A percentile compares a stretch with the other conserved stretches of the same genome.
Evolutionary conservation across 1,284 basidiomycete species (phyloP).

Genomic region (Phylloboletellus chloephorus): DNA sequence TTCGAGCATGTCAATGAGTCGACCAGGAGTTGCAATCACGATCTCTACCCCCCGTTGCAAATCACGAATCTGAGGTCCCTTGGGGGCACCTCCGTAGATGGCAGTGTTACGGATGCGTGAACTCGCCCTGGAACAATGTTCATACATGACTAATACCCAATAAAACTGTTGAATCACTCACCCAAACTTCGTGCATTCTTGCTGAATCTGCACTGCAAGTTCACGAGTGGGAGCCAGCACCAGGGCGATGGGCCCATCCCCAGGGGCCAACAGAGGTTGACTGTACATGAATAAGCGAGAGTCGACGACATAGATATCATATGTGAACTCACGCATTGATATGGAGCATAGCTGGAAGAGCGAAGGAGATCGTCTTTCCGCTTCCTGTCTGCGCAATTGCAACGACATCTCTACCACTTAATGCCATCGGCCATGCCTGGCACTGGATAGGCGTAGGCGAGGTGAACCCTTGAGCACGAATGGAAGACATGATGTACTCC

Average conservation of each 20-base stretch:
- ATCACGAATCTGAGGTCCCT: slow-evolving; percentile 97
- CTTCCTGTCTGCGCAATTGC: slow-evolving; percentile 97
- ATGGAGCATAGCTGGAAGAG: slow-evolving; percentile 97
- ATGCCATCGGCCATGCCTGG: slow-evolving; percentile 97
- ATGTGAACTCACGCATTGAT: slow-evolving; percentile 84
- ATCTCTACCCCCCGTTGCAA: slow-evolving; percentile 95
- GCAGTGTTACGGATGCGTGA: slow-evolving; percentile 97
- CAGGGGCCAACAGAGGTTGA: slow-evolving; percentile 89
- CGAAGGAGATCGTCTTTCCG: slow-evolving; percentile 97
- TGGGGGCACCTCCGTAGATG: slow-evolving; percentile 97
- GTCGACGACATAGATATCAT: neutral
- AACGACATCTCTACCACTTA: slow-evolving; percentile 90
- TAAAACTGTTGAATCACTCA: slow-evolving; percentile 30
- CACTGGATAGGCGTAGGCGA: slow-evolving; percentile 94
- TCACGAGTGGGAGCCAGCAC: slow-evolving; percentile 98
- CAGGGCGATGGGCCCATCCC: slow-evolving; percentile 95
- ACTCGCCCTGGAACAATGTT: slow-evolving; percentile 56
- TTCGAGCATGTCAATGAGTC: slow-evolving; percentile 94
- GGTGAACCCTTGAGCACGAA: slow-evolving; percentile 89
- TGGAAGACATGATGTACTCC: slow-evolving; percentile 91
- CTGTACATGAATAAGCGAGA: slow-evolving; percentile 34
- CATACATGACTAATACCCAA: slow-evolving; percentile 5
- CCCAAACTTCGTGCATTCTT: slow-evolving; percentile 98
- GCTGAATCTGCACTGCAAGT: slow-evolving; percentile 97
- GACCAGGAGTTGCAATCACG: slow-evolving; percentile 88